Evolutionary conservation across 192 early-diverging fungal genomes (phyloP).

Genomic region (Coemansia sp.): DNA sequence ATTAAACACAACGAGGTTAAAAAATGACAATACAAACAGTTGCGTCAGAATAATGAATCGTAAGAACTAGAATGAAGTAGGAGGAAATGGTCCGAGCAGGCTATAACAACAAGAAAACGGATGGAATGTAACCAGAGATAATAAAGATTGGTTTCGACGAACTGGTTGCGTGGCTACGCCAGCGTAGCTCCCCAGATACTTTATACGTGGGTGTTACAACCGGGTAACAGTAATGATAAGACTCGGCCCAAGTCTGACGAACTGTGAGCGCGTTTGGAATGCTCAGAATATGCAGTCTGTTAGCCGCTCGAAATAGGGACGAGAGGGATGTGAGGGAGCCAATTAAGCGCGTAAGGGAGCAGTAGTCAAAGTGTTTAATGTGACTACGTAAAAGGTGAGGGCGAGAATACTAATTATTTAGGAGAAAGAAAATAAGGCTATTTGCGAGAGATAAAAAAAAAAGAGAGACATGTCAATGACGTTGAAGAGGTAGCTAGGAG

Average conservation of each 20-base stretch:
- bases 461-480: neutral
- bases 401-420: neutral
- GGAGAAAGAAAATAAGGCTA: neutral
- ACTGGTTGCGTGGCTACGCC: neutral
- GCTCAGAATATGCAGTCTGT: neutral
- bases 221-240: constrained; percentile 2
- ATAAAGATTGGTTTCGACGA: neutral
- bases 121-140: neutral
- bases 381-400: neutral
- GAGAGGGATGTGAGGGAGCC: neutral
- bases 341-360: neutral
- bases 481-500: neutral
- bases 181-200: neutral
- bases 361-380: neutral
- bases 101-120: neutral
- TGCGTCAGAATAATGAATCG: neutral
- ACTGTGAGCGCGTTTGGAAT: neutral
- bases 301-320: neutral
- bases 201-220: neutral
- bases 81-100: neutral
- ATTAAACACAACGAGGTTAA: neutral
- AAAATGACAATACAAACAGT: neutral
- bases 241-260: neutral
- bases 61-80: neutral
- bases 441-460: neutral